Base-by-base conservation (phyloP, 2,329 filamentous ascomycete species). In the Colletotrichum kahawae region DNA sequence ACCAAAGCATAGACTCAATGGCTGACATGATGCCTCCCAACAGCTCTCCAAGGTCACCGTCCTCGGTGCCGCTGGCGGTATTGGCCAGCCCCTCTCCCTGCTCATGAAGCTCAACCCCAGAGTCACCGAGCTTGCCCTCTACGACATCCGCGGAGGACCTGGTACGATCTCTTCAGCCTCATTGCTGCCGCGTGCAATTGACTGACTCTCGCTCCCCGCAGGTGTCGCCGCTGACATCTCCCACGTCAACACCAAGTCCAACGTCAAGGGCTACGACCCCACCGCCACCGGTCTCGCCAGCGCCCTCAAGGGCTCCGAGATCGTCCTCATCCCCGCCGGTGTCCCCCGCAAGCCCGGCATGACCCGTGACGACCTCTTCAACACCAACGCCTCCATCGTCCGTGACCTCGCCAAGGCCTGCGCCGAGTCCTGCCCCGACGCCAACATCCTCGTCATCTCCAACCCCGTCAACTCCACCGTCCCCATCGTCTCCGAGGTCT, bases 391-490 rank as follows among this genome's bases (percentile, higher is more conserved):
- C 87, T 98, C 95, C 85, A 99, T 99, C 87, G 97, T 99, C 86
- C 96, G 96, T 84, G 97, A 98, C 88, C 93, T 99, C 79, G 96
- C 96, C 89, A 98, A 98, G 92, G 96, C 95, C 82, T 93, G 92
- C 84, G 97, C 97, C 83, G 93, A 98, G 83, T 92, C 95, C 81
- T 92, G 93, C 84, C 97, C 97, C 82, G 91, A 98, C 79, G 97
- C 97, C 87, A 98, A 98, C 89, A 91, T 98, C 86, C 93, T 98
- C 85, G 92, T 99, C 91, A 99, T 99, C 89, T 92, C 96, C 88
- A 99, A 99, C 93, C 97, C 97, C 77, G 96, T 99, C 90, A 99
- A 99, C 95, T 98, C 95, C 82, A 99, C 97, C 84, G 97, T 99
- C 83, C 97, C 97, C 85, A 99, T 99, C 89, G 93, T 93, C 85